These are phyloP conservation scores for Pythium periplocum DNA, from an alignment of 352 stramenopile species.

Conservation along the genomic window DNA sequence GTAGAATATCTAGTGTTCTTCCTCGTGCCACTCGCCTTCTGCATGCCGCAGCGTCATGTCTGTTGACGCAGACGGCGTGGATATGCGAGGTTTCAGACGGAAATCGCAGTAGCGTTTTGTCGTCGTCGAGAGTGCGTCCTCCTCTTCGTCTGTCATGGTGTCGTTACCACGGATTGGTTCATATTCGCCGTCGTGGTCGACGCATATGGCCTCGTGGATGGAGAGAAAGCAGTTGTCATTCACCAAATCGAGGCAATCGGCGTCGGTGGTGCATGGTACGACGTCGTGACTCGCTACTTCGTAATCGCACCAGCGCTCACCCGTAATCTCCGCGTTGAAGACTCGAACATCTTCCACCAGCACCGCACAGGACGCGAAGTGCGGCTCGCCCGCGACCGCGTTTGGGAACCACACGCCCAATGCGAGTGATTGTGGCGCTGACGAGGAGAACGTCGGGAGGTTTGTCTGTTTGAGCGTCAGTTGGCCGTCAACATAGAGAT, in stretches of 20 bases:
- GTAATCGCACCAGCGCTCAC: slow-evolving; percentile 58
- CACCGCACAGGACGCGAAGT: slow-evolving; percentile 45
- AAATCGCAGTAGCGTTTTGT: slow-evolving; percentile 13
- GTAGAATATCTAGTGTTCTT: slow-evolving; percentile 7
- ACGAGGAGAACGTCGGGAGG: not conserved
- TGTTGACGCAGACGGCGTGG: slow-evolving; percentile 4
- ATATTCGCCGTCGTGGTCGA: slow-evolving; percentile 6
- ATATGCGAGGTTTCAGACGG: slow-evolving; percentile 10
- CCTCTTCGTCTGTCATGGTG: not conserved
- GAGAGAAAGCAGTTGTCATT: slow-evolving; percentile 51
- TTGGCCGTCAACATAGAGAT: slow-evolving; percentile 55
- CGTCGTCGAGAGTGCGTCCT: not conserved
- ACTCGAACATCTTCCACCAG: slow-evolving; percentile 46
- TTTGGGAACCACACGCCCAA: slow-evolving; percentile 73
- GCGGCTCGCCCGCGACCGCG: slow-evolving; percentile 43
- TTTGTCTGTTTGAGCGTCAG: slow-evolving; percentile 37
- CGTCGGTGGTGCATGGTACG: slow-evolving; percentile 28
- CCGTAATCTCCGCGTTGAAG: slow-evolving; percentile 50
- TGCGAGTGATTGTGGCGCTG: slow-evolving; percentile 24
- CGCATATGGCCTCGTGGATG: slow-evolving; percentile 50
- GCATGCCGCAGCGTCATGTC: slow-evolving; percentile 16
- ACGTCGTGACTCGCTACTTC: slow-evolving; percentile 19
- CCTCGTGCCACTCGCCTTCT: slow-evolving; percentile 3
- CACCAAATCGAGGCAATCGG: slow-evolving; percentile 44
- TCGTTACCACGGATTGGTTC: slow-evolving; percentile 1